A percentile compares a stretch with the other conserved stretches of the same genome.
These are phyloP conservation scores for Dipteronia sinensis DNA, from an alignment of 345 rosid genomes.

Conservation along the genomic window DNA sequence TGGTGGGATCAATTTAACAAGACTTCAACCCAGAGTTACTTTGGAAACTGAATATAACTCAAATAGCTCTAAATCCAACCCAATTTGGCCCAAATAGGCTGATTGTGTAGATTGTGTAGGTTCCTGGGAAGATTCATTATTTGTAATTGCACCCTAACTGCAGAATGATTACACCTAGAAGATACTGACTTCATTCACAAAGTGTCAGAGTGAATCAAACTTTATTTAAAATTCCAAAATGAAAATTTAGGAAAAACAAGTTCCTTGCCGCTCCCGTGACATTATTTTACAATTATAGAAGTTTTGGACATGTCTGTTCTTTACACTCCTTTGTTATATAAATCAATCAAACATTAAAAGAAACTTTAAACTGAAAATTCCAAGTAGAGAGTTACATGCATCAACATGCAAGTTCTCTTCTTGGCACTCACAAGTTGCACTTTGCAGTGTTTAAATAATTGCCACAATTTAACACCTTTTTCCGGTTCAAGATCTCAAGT, in stretches of 20 bases:
- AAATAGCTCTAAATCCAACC: not conserved
- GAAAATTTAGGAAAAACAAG: too few species aligned
- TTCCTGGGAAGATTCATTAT: not conserved
- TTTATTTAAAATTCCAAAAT: too few species aligned
- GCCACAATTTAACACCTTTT: not conserved
- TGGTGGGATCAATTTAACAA: too few species aligned
- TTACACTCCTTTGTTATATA: not conserved
- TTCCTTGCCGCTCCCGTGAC: not conserved
- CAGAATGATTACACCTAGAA: not conserved
- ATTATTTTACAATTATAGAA: not conserved
- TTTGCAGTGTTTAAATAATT: constrained; percentile 1
- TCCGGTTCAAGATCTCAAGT: not conserved
- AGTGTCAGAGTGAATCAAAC: too few species aligned
- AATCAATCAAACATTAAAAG: too few species aligned
- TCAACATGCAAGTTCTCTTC: not conserved
- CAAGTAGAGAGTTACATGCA: not conserved
- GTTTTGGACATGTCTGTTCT: not conserved
- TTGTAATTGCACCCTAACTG: not conserved
- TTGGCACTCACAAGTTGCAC: not conserved
- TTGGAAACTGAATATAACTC: not conserved
- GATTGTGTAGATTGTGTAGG: not conserved
- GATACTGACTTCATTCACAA: too few species aligned
- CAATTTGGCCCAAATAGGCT: not conserved
- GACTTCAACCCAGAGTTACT: too few species aligned
- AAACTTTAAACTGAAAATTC: too few species aligned